Percentiles rank a stretch among this genome's conserved stretches.
Evolutionary conservation across 768 basidiomycete genomes (phyloP).

Genomic region (Boletus sp.): DNA sequence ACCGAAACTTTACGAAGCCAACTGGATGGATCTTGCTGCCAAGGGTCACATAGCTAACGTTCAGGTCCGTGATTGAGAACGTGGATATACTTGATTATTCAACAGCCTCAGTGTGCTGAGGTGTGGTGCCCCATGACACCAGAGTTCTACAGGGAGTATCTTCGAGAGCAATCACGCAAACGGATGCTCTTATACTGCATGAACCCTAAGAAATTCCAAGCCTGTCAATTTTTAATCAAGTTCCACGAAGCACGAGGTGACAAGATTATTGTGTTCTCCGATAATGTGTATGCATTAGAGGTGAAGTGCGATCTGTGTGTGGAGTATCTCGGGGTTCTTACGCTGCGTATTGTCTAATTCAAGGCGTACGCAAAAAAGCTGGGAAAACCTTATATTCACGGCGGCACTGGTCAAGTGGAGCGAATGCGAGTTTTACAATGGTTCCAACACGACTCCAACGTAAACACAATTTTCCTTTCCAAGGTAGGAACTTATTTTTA

Average conservation of each 20-base stretch:
- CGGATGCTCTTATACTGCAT: constrained; percentile 97
- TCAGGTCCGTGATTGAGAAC: constrained; percentile 58
- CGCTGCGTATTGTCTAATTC: background rate
- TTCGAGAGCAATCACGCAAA: constrained; percentile 88
- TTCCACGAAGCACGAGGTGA: constrained; percentile 97
- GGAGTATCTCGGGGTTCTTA: background rate
- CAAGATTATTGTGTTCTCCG: constrained; percentile 99
- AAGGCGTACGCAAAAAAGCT: constrained; percentile 93
- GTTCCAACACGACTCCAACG: constrained; percentile 92
- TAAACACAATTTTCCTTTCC: constrained; percentile 98
- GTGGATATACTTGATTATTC: background rate
- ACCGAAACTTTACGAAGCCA: constrained; percentile 98
- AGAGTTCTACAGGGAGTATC: constrained; percentile 97
- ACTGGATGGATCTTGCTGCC: constrained; percentile 99
- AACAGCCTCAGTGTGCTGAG: constrained; percentile 78
- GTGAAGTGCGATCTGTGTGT: constrained; percentile 39
- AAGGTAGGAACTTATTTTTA: constrained; percentile 53
- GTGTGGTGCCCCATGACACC: constrained; percentile 99
- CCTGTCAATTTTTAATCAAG: constrained; percentile 97
- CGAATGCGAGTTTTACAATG: constrained; percentile 92
- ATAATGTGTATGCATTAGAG: constrained; percentile 96
- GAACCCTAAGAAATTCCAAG: constrained; percentile 99
- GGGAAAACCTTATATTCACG: constrained; percentile 93
- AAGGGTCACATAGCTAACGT: constrained; percentile 99
- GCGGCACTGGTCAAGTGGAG: constrained; percentile 91